Evolutionary conservation across 208 protist genomes (phyloP), one percentile per base, ranked within the genome.

Genomic region (Crithidia bombi): DNA sequence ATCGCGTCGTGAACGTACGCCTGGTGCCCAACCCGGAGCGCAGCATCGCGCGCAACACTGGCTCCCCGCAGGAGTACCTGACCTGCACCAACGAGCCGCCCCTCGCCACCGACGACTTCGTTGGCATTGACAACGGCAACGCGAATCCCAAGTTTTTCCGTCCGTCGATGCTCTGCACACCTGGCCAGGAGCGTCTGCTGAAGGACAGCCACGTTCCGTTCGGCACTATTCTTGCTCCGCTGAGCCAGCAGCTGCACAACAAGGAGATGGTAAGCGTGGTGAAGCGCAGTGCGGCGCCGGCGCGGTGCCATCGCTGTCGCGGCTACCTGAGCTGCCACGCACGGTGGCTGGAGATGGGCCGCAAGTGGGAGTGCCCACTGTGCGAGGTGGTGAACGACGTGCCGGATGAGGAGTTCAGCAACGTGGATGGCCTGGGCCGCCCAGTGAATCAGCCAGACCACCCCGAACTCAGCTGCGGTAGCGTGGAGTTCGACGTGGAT

Each of bases 241-340:
- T 98, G 33, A 87, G 77, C 30, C 85, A 83, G 19, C 83, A 86
- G 32, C 80, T 96, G 50, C 67, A 93, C 62, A 54, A 72, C 47
- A 68, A 86, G 68, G 88, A 94, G 61, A 67, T 83, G 65, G 83
- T 94, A 12, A 87, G 89, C 0, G 65, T 95, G 52, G 82, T 97
- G 36, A 52, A 55, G 70, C 52, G 61, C 21, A 83, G 68, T 35
- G 65, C 81, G 15, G 76, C 86, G 9, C 96, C 96, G 10, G 81
- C 97, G 39, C 92, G 96, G n/a, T 98, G 96, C 76, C 70, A 92
- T 32, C 92, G 95, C 56, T 98, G 97, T 78, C 89, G 95, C 57
- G 89, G 83, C 12, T 98, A 98, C 81, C 83, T 98, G 12, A 96
- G 91, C 65, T 92, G 87, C 39, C 87, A 95, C 71, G 82, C 90